Conservation (phyloP, 345 rosid species). For the Fremontodendron californicum region DNA sequence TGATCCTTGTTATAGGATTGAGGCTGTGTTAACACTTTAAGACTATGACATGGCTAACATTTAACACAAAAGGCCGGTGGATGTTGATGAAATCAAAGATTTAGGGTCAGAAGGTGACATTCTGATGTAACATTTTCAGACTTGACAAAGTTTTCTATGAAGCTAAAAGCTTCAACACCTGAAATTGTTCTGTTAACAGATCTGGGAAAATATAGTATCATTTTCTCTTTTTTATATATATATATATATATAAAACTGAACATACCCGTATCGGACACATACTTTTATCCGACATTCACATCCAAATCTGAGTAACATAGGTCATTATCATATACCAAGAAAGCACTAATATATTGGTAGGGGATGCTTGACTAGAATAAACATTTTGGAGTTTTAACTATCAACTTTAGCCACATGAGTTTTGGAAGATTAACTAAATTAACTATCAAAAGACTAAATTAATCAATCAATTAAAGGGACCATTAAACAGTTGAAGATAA, state of each 20-base stretch:
- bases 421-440: constrained; percentile 2
- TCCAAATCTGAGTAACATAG: no score
- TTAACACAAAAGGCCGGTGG: not conserved
- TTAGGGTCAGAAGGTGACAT: not conserved
- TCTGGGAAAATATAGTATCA: not conserved
- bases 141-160: not conserved
- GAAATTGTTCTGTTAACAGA: no score
- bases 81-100: not conserved
- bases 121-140: not conserved
- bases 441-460: constrained; percentile 2
- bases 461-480: not conserved
- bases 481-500: not conserved
- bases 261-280: no score
- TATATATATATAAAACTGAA: no score
- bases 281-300: no score
- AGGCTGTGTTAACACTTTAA: not conserved
- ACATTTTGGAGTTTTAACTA: not conserved
- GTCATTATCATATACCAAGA: not conserved
- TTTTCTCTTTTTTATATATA: no score
- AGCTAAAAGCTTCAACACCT: not conserved
- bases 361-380: not conserved
- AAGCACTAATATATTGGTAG: not conserved
- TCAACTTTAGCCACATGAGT: constrained; percentile 12
- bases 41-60: not conserved
- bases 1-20: not conserved